Evolutionary conservation across 768 basidiomycete genomes (phyloP), one percentile per base, ranked within the genome.

Genomic region (Lentinus brumalis): DNA sequence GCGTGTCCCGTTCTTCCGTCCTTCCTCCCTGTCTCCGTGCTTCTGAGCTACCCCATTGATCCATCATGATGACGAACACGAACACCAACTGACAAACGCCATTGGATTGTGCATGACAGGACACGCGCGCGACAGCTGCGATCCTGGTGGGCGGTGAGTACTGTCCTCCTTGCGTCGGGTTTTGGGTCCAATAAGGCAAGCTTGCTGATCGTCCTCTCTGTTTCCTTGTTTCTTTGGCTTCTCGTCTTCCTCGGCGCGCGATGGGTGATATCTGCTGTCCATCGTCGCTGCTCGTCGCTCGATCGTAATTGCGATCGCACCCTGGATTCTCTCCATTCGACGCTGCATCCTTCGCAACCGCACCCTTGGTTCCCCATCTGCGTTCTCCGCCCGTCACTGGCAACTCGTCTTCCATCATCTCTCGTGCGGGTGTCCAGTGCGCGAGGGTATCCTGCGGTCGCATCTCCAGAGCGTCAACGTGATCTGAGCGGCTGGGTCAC

Each of bases 361-460:
- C 21, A 26, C 21, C 38, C 39, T 29, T 30, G 18, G 5, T 39
- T 11, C 50, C 31, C 10, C 38, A 26, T 10, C 39, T 9, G 10
- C 35, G 21, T 26, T 21, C 56, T 38, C 2, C 31, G 50, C 5
- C 29, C 15, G 15, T 31, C 1, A 2, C 11, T 26, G 15, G 14
- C 29, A 2, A 6, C 42, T 44, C 29, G 6, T 49, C 40, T 40
- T 30, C n/a, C 35, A n/a, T 46, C 35, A 29, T 31, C 44, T 18
- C n/a, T 45, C 29, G 14, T 31, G 30, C 18, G 50, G 11, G 15
- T 9, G 16, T 44, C 18, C 57, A 75, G 80, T 81, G 11, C 77
- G 79, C 21, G 81, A 81, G 53, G 79, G 78, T 16, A 75, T 75
- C 57, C 68, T 75, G 14, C 73, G 71, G 56, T 67, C 71, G 12